Base-by-base conservation (phyloP, 2,329 filamentous ascomycete genomes). In the Phyllosticta citriasiana region DNA sequence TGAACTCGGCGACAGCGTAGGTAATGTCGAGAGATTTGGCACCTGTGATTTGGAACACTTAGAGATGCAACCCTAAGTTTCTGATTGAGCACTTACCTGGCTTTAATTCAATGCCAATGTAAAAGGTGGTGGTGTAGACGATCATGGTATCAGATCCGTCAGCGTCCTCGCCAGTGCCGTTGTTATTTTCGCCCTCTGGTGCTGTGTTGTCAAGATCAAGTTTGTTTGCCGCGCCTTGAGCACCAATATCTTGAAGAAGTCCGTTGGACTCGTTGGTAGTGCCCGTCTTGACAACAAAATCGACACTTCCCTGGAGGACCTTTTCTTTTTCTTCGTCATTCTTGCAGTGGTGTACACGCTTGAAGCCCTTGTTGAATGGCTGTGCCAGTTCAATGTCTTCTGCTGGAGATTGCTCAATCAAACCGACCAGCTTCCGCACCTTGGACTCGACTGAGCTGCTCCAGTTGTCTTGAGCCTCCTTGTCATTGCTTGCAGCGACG, bases 381-480 rank as follows among this genome's bases (percentile, higher is more conserved):
- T 94, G 91, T 0, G 94, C 92, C 25, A 96, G 79, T 40, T 86
- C 85, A 66, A 97, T 91, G 35, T 74, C 75, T 40, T 74, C 75
- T 16, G 87, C 88, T 53, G 83, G 79, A 67, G 94, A 90, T 61
- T 86, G 82, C 70, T 97, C 94, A 51, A 97, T 81, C 54, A 87
- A 88, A 65, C 87, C 84, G 16, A 97, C 90, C 16, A 99, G 81
- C 67, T 93, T 82, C 66, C 94, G 86, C 52, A 97, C 85, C 74
- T 95, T 97, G 16, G 94, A 97, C 74, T 97, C 91, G 3, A 99
- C 90, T 58, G 93, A 85, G 50, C 94, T 94, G 19, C 89, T 90
- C 90, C 93, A 97, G 2, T 87, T 82, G 60, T 90, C 87, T 70
- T 96, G 89, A 1, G 88, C 85, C 67, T 96, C 91, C 71, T 92